phyloP scores from a whole-genome alignment of 495 filamentous ascomycete species.

The Cercophora scortea region DNA sequence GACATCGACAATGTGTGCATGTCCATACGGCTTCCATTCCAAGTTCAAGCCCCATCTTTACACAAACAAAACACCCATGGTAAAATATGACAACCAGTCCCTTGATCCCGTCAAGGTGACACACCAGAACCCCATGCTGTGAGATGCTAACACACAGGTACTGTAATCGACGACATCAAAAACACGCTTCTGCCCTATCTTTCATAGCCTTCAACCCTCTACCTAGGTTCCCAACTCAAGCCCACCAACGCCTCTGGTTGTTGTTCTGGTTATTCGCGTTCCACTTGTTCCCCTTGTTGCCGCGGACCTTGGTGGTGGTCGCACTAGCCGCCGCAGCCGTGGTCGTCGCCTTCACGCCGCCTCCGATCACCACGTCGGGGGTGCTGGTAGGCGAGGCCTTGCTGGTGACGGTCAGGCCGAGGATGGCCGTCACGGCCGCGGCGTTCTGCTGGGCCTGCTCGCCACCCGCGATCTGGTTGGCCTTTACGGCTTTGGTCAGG shows the following conservation, averaged over 20 bases:
- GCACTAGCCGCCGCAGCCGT: neutral
- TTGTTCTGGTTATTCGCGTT: neutral
- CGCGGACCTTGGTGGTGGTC: neutral
- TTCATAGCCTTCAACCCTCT: too few species aligned
- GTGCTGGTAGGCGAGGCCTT: constrained; percentile 4
- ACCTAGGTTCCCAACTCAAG: too few species aligned
- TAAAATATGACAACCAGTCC: too few species aligned
- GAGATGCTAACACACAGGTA: too few species aligned
- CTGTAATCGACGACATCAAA: too few species aligned
- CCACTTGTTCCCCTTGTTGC: constrained; percentile 1
- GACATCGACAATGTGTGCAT: too few species aligned
- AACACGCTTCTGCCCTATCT: too few species aligned
- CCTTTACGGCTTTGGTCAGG: constrained; percentile 26
- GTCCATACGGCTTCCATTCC: too few species aligned
- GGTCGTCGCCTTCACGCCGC: neutral
- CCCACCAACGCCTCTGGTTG: neutral
- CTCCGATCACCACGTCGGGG: neutral
- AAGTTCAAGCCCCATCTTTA: too few species aligned
- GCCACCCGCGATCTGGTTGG: constrained; percentile 27
- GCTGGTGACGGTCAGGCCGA: constrained; percentile 4
- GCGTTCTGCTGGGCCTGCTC: constrained; percentile 20
- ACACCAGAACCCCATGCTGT: too few species aligned
- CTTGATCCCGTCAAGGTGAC: too few species aligned
- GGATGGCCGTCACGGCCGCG: constrained; percentile 19
- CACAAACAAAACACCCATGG: too few species aligned